Conservation (phyloP, 805 yeast species). For the Candida arabinofermentans region DNA sequence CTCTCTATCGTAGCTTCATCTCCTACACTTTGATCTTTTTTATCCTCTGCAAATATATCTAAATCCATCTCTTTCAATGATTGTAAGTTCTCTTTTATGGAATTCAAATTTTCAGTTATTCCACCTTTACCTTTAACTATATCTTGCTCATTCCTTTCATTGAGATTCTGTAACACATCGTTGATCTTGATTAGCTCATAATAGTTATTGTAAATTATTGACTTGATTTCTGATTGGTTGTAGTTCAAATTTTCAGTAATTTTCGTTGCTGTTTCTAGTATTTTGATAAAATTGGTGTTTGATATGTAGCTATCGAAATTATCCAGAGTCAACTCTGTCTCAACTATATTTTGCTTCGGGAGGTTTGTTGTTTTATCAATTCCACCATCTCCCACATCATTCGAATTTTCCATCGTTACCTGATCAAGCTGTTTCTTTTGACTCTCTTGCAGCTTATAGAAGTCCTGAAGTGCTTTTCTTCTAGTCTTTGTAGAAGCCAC, state of each 20-base stretch:
- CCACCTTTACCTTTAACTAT: conserved; percentile 15
- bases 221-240: conserved; percentile 59
- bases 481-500: conserved; percentile 19
- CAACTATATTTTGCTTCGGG: conserved; percentile 5
- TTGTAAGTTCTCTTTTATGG: conserved; percentile 21
- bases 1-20: not conserved
- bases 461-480: conserved; percentile 39
- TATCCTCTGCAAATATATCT: conserved; percentile 4
- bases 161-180: conserved; percentile 43
- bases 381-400: not conserved
- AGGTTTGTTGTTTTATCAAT: not conserved
- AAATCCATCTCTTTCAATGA: conserved; percentile 15
- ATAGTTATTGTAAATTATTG: conserved; percentile 72
- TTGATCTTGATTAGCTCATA: conserved; percentile 68
- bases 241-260: conserved; percentile 44
- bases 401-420: conserved; percentile 2
- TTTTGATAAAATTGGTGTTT: conserved; percentile 27
- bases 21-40: not conserved
- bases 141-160: conserved; percentile 19
- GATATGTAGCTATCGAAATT: conserved; percentile 32
- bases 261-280: conserved; percentile 35
- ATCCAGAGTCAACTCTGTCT: conserved; percentile 23
- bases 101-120: conserved; percentile 21
- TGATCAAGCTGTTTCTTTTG: conserved; percentile 21
- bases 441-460: conserved; percentile 35